Conservation (phyloP, 768 basidiomycete species). For the Hypholoma fasciculare region DNA sequence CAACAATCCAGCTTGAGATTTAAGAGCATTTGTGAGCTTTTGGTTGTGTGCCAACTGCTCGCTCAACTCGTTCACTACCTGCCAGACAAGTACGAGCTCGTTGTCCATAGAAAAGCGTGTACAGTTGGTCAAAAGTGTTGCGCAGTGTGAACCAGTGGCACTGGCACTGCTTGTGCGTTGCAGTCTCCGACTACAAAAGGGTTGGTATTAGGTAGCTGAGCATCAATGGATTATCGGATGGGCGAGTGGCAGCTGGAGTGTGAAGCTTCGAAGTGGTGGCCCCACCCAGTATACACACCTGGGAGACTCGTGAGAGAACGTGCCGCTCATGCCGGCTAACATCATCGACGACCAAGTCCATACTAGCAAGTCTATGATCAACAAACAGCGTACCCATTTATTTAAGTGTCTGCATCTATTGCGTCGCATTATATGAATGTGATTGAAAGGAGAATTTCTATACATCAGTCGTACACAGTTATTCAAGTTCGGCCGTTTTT, state of each 20-base stretch:
- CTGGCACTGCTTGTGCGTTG: neutral
- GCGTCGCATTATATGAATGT: neutral
- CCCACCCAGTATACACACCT: too few relatives aligned
- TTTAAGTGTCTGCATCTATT: neutral
- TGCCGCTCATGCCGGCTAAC: neutral
- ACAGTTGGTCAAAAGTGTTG: neutral
- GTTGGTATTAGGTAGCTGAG: neutral
- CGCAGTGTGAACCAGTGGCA: too few relatives aligned
- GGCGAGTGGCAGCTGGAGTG: neutral
- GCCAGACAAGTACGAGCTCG: conserved; percentile 76
- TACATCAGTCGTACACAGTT: neutral
- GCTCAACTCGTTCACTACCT: conserved; percentile 77
- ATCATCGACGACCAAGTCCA: too few relatives aligned
- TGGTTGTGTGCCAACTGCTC: conserved; percentile 84
- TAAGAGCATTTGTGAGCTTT: conserved; percentile 66
- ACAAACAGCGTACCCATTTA: too few relatives aligned
- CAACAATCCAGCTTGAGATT: conserved; percentile 66
- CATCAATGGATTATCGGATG: conserved; percentile 25
- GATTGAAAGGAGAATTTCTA: neutral
- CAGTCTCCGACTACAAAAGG: neutral
- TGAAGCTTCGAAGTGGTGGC: neutral
- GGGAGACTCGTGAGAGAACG: neutral
- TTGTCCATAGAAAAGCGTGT: conserved; percentile 46
- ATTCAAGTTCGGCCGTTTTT: too few relatives aligned
- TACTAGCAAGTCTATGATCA: too few relatives aligned